Evolutionary conservation across 2,329 filamentous ascomycete genomes (phyloP), one percentile per base, ranked within the genome.

Genomic region (Fonsecaea multimorphosa): DNA sequence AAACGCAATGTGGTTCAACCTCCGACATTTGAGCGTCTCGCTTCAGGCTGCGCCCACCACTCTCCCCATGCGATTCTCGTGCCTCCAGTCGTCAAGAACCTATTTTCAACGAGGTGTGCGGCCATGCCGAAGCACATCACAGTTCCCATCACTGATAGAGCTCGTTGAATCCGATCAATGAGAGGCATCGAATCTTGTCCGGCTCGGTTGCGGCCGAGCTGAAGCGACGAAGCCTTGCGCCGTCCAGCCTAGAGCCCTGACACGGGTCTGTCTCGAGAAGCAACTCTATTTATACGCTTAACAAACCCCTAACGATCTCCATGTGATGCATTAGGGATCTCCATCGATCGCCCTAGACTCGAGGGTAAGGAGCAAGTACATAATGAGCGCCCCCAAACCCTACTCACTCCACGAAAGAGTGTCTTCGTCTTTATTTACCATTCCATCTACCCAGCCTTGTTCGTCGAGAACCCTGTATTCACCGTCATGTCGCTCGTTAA

Each of bases 11-110:
- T 32, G 27, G 12, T 34, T 32, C 27, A 54, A 34, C 22, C 27
- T 54, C 52, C 29, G 52, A 54, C 52, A 31, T n/a, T 54, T 54
- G 52, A 34, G 52, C 52, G 52, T 54, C 52, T 54, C 52, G 52
- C 52, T 27, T 16, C n/a, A 32, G 52, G 52, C 52, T 32, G 27
- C 32, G 31, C 29, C 22, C 24, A 32, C 27, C 12, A 11, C 19
- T 31, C 31, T 22, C 31, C 27, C 22, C n/a, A n/a, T 11, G 14
- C 52, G n/a, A 16, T 8, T 27, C 31, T 22, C 16, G 27, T 22
- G 52, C 27, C 52, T 54, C n/a, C 29, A 8, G 29, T 4, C 19
- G 24, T 34, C 22, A 27, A 19, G n/a, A 27, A 12, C 2, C 24
- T 22, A 32, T 54, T 24, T 49, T 49, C 44, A 49, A 49, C 9